Evolutionary conservation across 75 land plant species (phyloP), one percentile per base, ranked within the genome.

Genomic region (Isoetes taiwanensis): DNA sequence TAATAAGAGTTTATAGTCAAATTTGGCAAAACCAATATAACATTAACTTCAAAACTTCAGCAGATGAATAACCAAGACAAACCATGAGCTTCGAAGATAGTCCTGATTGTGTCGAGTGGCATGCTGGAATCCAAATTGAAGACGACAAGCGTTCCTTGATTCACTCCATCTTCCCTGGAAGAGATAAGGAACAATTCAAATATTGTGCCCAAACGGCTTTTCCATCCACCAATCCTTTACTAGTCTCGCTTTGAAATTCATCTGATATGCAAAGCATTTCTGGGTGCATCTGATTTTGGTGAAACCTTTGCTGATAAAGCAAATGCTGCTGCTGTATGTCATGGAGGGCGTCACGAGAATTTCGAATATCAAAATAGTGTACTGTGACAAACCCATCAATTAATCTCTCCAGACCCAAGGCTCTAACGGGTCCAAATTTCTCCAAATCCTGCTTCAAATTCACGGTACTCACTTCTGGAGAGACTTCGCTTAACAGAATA

Each of bases 171-270:
- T n/a, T n/a, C n/a, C 19, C 32, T 56, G n/a, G 28, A 25, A 10
- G 56, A 30, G 34, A 64, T 52, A 9, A 38, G 52, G 30, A 80
- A 82, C 20, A 68, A 12, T n/a, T n/a, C n/a, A 76, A 32, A 56
- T 75, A 94, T 42, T 88, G 83, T 11, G 99, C 99, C 99, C 99
- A 94, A 37, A 89, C 80, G 2, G 82, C 78, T 10, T 69, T 48
- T 1, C 99, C 99, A 12, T 64, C 64, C 0, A 89, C 41, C 30
- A 84, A 60, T 5, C 99, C 96, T 30, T 70, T 54, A 1, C 30
- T 19, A n/a, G n/a, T n/a, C n/a, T n/a, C n/a, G n/a, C 0, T 23
- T 25, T 0, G 30, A 2, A 28, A 41, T 52, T 43, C 43, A 52
- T 43, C 62, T 59, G 23, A 32, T 37, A 61, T 48, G 20, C 19